Conservation (phyloP, 2,329 filamentous ascomycete species). For the Aspergillus transmontanensis region DNA sequence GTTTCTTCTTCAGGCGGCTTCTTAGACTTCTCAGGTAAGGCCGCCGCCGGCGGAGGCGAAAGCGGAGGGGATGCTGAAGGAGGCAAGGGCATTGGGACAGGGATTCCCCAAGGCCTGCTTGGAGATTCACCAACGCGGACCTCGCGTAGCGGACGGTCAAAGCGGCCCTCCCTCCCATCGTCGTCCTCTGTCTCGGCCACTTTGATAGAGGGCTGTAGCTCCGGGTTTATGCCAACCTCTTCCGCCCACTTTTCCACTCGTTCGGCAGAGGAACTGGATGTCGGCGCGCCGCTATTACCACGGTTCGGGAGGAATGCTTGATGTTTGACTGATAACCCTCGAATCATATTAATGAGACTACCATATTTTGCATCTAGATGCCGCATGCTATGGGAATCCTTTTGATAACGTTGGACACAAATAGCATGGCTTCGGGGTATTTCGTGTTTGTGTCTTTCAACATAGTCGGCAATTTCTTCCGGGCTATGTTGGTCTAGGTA, state of each 20-base stretch:
- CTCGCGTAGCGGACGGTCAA: slow-evolving; percentile 83
- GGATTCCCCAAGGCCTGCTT: slow-evolving; percentile 89
- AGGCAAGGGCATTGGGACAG: slow-evolving; percentile 63
- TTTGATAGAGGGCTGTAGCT: slow-evolving; percentile 40
- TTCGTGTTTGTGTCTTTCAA: slow-evolving; percentile 94
- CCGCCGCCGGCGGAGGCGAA: slow-evolving; percentile 24
- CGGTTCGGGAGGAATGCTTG: slow-evolving; percentile 76
- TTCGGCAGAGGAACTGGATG: slow-evolving; percentile 58
- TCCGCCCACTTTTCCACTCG: slow-evolving; percentile 87
- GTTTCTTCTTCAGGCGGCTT: slow-evolving; percentile 15
- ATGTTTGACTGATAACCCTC: slow-evolving; percentile 83
- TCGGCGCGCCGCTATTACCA: slow-evolving; percentile 31
- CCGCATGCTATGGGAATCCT: slow-evolving; percentile 79
- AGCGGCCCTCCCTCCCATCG: slow-evolving; percentile 68
- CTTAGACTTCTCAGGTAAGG: slow-evolving; percentile 20
- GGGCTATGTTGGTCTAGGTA: slow-evolving; percentile 90
- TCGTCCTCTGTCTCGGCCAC: slow-evolving; percentile 49
- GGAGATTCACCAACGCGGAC: slow-evolving; percentile 92
- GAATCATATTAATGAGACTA: slow-evolving; percentile 90
- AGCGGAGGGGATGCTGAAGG: slow-evolving; percentile 32
- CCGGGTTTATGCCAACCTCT: slow-evolving; percentile 64
- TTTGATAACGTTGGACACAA: slow-evolving; percentile 86
- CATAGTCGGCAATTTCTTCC: slow-evolving; percentile 89
- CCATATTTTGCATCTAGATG: slow-evolving; percentile 94
- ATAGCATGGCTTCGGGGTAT: slow-evolving; percentile 91